Conservation (phyloP, 2,329 filamentous ascomycete species). For the Aspergillus phoenicis region DNA sequence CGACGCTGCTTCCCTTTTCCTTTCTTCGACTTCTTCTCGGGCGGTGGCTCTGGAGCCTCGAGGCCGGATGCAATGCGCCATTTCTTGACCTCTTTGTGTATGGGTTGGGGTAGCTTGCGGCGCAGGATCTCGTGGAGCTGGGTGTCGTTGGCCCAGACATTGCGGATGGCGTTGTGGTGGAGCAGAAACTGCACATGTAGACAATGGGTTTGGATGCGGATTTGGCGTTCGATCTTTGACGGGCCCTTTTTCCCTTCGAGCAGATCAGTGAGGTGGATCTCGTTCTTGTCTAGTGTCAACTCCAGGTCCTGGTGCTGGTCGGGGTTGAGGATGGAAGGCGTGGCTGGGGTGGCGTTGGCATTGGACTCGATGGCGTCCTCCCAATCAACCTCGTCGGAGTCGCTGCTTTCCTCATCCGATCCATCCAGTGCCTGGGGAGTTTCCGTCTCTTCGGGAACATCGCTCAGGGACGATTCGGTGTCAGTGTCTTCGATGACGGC, state of each 20-base stretch:
- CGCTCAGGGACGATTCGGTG: constrained; percentile 43
- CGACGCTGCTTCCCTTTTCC: constrained; percentile 46
- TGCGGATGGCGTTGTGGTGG: constrained; percentile 85
- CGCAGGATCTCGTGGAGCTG: constrained; percentile 75
- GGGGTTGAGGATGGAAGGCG: constrained; percentile 44
- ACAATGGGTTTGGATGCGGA: constrained; percentile 78
- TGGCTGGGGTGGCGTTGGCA: constrained; percentile 22
- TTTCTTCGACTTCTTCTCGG: constrained; percentile 43
- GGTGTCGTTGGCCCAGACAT: constrained; percentile 78
- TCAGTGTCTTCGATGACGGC: constrained; percentile 29
- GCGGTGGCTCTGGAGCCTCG: constrained; percentile 47
- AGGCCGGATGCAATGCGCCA: constrained; percentile 72
- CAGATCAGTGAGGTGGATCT: constrained; percentile 62
- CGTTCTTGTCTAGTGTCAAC: constrained; percentile 62
- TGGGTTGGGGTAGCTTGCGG: constrained; percentile 67
- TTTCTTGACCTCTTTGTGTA: constrained; percentile 72
- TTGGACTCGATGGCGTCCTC: constrained; percentile 56
- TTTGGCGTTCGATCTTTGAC: constrained; percentile 78
- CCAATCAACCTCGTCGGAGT: constrained; percentile 63
- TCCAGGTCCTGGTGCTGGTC: constrained; percentile 68
- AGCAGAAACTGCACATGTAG: constrained; percentile 85
- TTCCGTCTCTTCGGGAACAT: constrained; percentile 31
- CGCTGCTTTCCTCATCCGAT: constrained; percentile 49
- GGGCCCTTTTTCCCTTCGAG: constrained; percentile 76
- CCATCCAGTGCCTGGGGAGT: constrained; percentile 34